Conservation (phyloP, 73 alveolate species). For the Uronychia binucleata region DNA sequence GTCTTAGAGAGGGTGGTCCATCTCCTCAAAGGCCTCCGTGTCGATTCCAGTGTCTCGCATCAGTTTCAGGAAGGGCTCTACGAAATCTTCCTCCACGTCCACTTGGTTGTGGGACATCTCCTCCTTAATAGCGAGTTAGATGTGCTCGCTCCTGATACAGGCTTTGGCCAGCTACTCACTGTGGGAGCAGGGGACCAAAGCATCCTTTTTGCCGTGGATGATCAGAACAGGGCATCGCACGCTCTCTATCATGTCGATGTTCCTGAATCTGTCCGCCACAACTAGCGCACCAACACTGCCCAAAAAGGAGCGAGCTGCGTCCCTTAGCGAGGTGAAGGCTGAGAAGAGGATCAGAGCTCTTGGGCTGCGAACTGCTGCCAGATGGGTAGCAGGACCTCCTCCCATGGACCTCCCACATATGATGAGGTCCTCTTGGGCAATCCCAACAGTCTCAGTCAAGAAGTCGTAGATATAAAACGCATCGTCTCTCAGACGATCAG, state of each 20-base stretch:
- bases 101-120: slow-evolving; percentile 49
- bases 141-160: slow-evolving; percentile 36
- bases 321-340: slow-evolving; percentile 70
- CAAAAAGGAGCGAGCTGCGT: slow-evolving; percentile 47
- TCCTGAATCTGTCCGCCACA: slow-evolving; percentile 57
- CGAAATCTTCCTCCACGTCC: slow-evolving; percentile 37
- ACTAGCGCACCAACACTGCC: neutral
- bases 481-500: slow-evolving; percentile 60
- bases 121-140: slow-evolving; percentile 25
- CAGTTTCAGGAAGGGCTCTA: slow-evolving; percentile 23
- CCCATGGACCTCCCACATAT: slow-evolving; percentile 79
- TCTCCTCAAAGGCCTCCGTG: neutral
- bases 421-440: slow-evolving; percentile 35
- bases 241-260: slow-evolving; percentile 39
- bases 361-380: slow-evolving; percentile 40
- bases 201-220: slow-evolving; percentile 51
- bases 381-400: slow-evolving; percentile 79
- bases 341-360: slow-evolving; percentile 68
- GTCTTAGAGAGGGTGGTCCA: neutral
- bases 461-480: slow-evolving; percentile 64
- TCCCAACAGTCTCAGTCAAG: slow-evolving; percentile 31
- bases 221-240: slow-evolving; percentile 54
- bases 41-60: neutral
- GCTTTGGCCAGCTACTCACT: slow-evolving; percentile 31
- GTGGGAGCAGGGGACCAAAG: slow-evolving; percentile 31